Percentiles rank a stretch among this genome's conserved stretches.
Conservation (phyloP, 495 filamentous ascomycete species). For the Corynascus novoguineensis region DNA sequence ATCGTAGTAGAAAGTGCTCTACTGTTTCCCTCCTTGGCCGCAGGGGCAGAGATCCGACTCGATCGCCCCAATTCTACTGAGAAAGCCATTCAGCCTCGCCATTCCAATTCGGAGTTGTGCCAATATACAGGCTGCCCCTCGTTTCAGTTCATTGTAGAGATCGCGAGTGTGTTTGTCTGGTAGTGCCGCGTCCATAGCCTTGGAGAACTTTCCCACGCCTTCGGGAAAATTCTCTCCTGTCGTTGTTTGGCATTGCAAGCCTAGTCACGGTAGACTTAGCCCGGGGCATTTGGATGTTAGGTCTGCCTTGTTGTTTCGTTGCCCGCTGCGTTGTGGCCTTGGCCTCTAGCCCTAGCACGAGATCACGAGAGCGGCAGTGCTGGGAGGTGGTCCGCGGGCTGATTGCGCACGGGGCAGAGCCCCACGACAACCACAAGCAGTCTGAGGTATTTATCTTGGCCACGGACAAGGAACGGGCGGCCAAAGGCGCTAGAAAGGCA, state of each 20-base stretch:
- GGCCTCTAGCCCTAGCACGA: neutral
- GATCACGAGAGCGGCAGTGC: neutral
- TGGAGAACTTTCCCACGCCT: constrained; percentile 27
- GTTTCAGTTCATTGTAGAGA: constrained; percentile 29
- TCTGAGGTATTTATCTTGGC: constrained; percentile 13
- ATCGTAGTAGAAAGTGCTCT: constrained; percentile 33
- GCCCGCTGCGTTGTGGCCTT: constrained; percentile 7
- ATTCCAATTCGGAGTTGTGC: constrained; percentile 35
- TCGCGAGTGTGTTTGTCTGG: constrained; percentile 31
- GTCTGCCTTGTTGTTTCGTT: neutral
- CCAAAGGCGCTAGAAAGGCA: neutral
- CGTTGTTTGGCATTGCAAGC: neutral
- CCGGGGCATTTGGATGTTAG: neutral
- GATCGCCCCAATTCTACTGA: constrained; percentile 26
- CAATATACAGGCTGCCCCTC: constrained; percentile 27
- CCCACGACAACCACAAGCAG: constrained; percentile 3
- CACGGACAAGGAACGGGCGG: constrained; percentile 8
- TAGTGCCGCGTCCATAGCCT: constrained; percentile 29
- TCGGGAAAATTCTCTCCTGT: constrained; percentile 12
- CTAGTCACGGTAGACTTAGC: neutral
- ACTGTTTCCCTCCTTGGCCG: constrained; percentile 32
- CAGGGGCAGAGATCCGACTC: constrained; percentile 24
- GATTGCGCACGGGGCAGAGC: constrained; percentile 2
- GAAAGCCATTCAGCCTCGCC: constrained; percentile 35
- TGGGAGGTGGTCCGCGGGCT: constrained; percentile 6